Base-by-base conservation (phyloP, 2,329 filamentous ascomycete species). In the Diaporthe helianthi region DNA sequence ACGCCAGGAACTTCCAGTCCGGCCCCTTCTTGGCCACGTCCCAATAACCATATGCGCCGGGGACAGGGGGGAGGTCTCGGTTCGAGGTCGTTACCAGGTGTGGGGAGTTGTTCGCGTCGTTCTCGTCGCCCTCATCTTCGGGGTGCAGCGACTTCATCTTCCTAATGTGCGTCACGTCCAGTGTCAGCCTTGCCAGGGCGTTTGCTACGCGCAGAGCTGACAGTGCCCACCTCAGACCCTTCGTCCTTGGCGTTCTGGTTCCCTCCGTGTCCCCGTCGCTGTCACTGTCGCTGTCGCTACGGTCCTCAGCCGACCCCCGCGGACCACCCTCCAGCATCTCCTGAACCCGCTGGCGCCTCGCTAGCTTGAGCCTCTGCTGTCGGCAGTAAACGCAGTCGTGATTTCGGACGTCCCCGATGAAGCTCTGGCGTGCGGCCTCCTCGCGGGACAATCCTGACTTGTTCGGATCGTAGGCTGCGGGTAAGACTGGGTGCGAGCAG, bases 331-430 rank as follows among this genome's bases (percentile, higher is more conserved):
- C 76, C 1, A 75, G 74, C 41, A 80, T 83, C 75, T 86, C 89
- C 76, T 89, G 85, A 71, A 88, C 85, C 76, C 86, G 85, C 70
- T 90, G 87, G 53, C 87, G 84, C 73, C 85, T 86, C 77, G 89
- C 87, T 68, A 89, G 88, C 81, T 93, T 94, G 77, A 90, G 87
- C 73, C 92, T 87, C 76, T 93, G 92, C 81, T 91, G 94, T 79
- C 64, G 70, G 69, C 71, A 72, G 54, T 63, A 72, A 15, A 26
- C 19, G 65, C 71, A 72, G 52, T 68, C 61, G 61, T 36, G 46
- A 19, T 64, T 24, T 9, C 61, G 65, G n/a, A 58, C 36, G 4
- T 71, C 69, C 17, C 61, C 65, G 24, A 66, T 65, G 36, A 70
- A 72, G 31, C 61, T 63, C 58, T 36, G 55, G 38, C 53, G 38